A percentile compares a stretch with the other conserved stretches of the same genome.
phyloP scores from a whole-genome alignment of 371 early-diverging fungal genomes.

The Phascolomyces articulosus region DNA sequence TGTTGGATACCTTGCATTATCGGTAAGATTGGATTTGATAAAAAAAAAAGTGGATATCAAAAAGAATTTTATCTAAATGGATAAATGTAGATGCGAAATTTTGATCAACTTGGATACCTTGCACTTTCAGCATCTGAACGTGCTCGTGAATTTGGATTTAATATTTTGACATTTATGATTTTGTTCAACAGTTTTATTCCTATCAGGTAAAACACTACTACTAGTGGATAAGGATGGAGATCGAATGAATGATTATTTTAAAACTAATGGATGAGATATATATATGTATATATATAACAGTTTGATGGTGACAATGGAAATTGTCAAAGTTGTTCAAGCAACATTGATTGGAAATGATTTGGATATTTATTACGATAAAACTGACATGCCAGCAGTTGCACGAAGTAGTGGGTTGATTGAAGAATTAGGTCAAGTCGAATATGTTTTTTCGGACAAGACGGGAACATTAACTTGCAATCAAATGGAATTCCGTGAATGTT shows the following conservation, averaged over 20 bases:
- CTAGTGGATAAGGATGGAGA: not conserved
- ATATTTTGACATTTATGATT: slow-evolving; percentile 87
- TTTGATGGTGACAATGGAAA: slow-evolving; percentile 92
- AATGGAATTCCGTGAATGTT: slow-evolving; percentile 93
- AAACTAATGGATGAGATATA: too few relatives aligned
- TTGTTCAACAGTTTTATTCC: slow-evolving; percentile 93
- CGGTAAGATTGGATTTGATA: slow-evolving; percentile 19
- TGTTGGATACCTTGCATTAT: slow-evolving; percentile 65
- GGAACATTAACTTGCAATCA: slow-evolving; percentile 97
- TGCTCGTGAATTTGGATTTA: slow-evolving; percentile 58
- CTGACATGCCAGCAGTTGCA: slow-evolving; percentile 86
- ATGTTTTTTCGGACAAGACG: slow-evolving; percentile 90
- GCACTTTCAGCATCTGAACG: slow-evolving; percentile 23
- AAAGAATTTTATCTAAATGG: not conserved
- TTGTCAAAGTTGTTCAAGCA: slow-evolving; percentile 85
- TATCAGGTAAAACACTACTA: slow-evolving; percentile 57
- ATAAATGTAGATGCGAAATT: slow-evolving; percentile 7
- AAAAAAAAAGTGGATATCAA: not conserved
- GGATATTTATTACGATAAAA: slow-evolving; percentile 84
- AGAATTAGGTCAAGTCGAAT: slow-evolving; percentile 91
- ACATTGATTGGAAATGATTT: slow-evolving; percentile 80
- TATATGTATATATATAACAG: slow-evolving; percentile 23
- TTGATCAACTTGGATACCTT: slow-evolving; percentile 36
- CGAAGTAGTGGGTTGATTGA: slow-evolving; percentile 92
- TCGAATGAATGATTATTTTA: too few relatives aligned